These are phyloP conservation scores for Teunomyces cretensis DNA, from an alignment of 805 yeast genomes.

Conservation along the genomic window DNA sequence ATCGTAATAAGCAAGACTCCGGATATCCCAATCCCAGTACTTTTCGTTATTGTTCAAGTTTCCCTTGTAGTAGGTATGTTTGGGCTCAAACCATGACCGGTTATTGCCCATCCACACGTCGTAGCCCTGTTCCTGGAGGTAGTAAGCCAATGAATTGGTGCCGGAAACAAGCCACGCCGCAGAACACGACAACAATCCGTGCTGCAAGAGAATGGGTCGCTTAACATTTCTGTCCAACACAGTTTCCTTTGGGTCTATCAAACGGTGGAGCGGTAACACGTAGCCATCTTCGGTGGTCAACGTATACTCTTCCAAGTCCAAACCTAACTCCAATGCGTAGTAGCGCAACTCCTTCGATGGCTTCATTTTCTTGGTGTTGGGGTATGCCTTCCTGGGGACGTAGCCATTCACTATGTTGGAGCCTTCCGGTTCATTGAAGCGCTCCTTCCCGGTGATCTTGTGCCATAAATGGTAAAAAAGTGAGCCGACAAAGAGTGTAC, in stretches of 20 bases:
- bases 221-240: conserved; percentile 28
- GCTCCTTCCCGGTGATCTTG: conserved; percentile 29
- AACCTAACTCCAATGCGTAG: conserved; percentile 62
- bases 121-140: conserved; percentile 54
- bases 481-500: conserved; percentile 24
- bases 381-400: conserved; percentile 34
- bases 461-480: conserved; percentile 30
- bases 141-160: conserved; percentile 66
- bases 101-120: conserved; percentile 94
- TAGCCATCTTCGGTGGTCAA: conserved; percentile 81
- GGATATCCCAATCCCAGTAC: conserved; percentile 94
- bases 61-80: conserved; percentile 45
- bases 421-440: conserved; percentile 22
- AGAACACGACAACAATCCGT: conserved; percentile 84
- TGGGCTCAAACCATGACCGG: conserved; percentile 79
- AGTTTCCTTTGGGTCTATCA: conserved; percentile 49
- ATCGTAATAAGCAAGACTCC: conserved; percentile 79
- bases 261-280: conserved; percentile 61
- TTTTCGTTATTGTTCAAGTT: conserved; percentile 40
- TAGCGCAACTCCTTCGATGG: conserved; percentile 52
- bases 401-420: conserved; percentile 21
- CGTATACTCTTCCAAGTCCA: conserved; percentile 57
- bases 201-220: conserved; percentile 74
- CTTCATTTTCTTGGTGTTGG: conserved; percentile 33
- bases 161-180: conserved; percentile 89